phyloP scores from a whole-genome alignment of 176 grass and related monocot species.

The Secale cereale region DNA sequence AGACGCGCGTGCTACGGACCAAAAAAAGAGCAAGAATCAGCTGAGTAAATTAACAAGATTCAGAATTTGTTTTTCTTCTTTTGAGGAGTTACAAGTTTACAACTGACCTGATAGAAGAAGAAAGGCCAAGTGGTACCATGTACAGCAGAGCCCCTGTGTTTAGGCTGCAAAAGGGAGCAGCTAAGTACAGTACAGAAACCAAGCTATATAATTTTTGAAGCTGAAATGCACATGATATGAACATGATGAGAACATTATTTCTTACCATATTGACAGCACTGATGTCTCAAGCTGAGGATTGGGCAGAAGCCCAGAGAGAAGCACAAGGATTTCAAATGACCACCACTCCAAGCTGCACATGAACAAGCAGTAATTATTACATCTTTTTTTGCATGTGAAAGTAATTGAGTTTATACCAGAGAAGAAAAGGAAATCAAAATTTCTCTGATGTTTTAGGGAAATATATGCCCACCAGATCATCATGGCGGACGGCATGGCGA shows the following conservation, averaged over 20 bases:
- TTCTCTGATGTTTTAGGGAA: no score
- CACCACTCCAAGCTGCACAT: conserved; percentile 40
- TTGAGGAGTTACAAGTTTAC: not conserved
- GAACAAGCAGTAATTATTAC: not conserved
- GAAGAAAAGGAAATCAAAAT: not conserved
- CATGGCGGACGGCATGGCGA: conserved; percentile 36
- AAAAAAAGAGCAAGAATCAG: not conserved
- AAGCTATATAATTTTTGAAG: not conserved
- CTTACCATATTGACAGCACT: conserved; percentile 39
- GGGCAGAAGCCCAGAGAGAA: conserved; percentile 33
- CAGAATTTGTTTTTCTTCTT: not conserved
- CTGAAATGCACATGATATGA: not conserved
- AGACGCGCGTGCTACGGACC: not conserved
- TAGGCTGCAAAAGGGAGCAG: not conserved
- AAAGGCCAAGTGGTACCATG: conserved; percentile 34
- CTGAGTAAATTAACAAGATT: not conserved
- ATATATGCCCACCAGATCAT: conserved; percentile 23
- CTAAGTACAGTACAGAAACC: not conserved
- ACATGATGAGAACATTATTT: not conserved
- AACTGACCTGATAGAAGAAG: conserved; percentile 20
- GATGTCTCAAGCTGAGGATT: conserved; percentile 42
- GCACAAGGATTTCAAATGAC: conserved; percentile 43
- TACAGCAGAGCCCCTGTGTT: conserved; percentile 33
- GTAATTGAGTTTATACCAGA: not conserved
- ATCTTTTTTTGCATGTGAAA: not conserved